Evolutionary conservation across 2,329 filamentous ascomycete genomes (phyloP).

Genomic region (Colletotrichum scovillei): DNA sequence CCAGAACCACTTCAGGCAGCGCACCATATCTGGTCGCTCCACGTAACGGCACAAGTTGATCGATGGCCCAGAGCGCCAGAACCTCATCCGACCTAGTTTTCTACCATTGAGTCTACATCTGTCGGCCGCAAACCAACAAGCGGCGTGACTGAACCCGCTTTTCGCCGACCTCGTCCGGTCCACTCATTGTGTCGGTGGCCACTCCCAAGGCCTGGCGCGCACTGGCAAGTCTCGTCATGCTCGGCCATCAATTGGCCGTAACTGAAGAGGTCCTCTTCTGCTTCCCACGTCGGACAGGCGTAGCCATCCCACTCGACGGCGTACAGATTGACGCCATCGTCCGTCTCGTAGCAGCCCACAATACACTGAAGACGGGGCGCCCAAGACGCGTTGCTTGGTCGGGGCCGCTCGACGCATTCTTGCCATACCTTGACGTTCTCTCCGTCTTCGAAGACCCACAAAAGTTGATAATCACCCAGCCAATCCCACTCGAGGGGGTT

Average conservation of each 20-base stretch:
- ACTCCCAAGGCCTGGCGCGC: not conserved
- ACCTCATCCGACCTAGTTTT: too few species aligned
- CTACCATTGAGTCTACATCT: not conserved
- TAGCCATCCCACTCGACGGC: slow-evolving; percentile 4
- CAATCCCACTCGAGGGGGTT: not conserved
- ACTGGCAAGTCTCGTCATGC: not conserved
- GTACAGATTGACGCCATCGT: not conserved
- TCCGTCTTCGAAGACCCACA: not conserved
- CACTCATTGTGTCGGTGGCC: not conserved
- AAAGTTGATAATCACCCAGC: not conserved
- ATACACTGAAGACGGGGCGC: not conserved
- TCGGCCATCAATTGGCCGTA: not conserved
- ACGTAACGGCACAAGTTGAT: not conserved
- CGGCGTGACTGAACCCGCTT: not conserved
- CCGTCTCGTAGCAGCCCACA: not conserved
- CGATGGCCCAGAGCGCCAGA: not conserved
- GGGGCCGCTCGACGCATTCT: not conserved
- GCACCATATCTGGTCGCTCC: too few species aligned
- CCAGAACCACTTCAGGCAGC: too few species aligned
- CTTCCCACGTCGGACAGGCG: not conserved
- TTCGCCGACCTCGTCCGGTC: not conserved
- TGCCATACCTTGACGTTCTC: not conserved
- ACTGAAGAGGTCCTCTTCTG: slow-evolving; percentile 3
- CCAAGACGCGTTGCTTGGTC: not conserved
- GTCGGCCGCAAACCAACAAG: not conserved